A percentile compares a stretch with the other conserved stretches of the same genome.
Conservation (phyloP, 306 rosid species). For the Bauhinia variegata region DNA sequence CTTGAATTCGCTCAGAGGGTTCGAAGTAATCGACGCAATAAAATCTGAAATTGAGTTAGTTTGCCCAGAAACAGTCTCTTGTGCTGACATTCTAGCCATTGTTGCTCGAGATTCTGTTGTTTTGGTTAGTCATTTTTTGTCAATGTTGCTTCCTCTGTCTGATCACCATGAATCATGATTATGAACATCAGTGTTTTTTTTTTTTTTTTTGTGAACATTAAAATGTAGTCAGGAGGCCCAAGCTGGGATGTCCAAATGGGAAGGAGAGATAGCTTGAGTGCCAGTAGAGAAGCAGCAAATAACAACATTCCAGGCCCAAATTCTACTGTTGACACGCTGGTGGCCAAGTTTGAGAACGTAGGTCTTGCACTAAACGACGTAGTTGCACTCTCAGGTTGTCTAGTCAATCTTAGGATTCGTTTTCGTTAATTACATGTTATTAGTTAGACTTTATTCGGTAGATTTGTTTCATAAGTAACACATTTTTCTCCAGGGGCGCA, state of each 20-base stretch:
- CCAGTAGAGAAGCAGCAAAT: constrained; percentile 67
- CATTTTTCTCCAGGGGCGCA: constrained; percentile 59
- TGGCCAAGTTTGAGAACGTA: constrained; percentile 63
- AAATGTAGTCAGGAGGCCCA: constrained; percentile 80
- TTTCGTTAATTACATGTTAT: no score
- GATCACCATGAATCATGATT: no score
- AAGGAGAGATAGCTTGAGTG: constrained; percentile 70
- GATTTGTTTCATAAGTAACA: neutral
- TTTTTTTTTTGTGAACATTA: neutral
- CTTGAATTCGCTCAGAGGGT: constrained; percentile 78
- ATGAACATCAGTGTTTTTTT: no score
- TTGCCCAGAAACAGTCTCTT: constrained; percentile 80
- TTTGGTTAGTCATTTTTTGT: constrained; percentile 51
- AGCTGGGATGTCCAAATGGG: constrained; percentile 80
- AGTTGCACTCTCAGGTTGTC: constrained; percentile 83
- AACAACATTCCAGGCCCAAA: constrained; percentile 80
- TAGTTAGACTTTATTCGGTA: no score
- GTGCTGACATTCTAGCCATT: constrained; percentile 82
- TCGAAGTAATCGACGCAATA: constrained; percentile 74
- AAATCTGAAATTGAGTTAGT: constrained; percentile 69
- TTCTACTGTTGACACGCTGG: constrained; percentile 63
- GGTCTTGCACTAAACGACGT: constrained; percentile 70
- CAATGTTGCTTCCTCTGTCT: neutral
- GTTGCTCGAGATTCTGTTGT: constrained; percentile 83
- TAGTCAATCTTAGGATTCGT: constrained; percentile 17